phyloP scores from a whole-genome alignment of 176 grass and related monocot species.

The Secale cereale region DNA sequence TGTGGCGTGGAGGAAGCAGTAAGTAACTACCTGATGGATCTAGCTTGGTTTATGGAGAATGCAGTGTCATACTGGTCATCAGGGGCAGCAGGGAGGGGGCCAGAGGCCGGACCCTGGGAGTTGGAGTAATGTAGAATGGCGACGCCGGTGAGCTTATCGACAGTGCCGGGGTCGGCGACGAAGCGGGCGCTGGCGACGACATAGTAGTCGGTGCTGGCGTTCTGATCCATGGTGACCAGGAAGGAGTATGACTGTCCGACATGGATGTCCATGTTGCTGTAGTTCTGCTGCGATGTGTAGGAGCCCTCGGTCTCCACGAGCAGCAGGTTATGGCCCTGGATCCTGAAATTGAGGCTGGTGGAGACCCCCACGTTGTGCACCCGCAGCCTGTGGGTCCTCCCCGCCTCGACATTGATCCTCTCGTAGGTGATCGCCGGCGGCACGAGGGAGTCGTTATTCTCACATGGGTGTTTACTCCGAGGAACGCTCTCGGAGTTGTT shows the following conservation, averaged over 20 bases:
- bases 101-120: conserved; percentile 67
- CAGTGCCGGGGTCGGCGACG: conserved; percentile 17
- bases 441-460: conserved; percentile 58
- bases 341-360: conserved; percentile 89
- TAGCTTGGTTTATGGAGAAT: conserved; percentile 93
- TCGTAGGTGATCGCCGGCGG: conserved; percentile 64
- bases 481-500: too few relatives aligned
- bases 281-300: conserved; percentile 93
- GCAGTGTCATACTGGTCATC: conserved; percentile 73
- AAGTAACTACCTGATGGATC: conserved; percentile 81
- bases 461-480: too few relatives aligned
- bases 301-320: conserved; percentile 92
- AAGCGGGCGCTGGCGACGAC: conserved; percentile 78
- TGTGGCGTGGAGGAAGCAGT: not conserved
- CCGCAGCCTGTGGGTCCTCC: conserved; percentile 79
- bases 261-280: conserved; percentile 94
- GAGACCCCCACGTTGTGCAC: conserved; percentile 91
- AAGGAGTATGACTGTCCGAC: conserved; percentile 91
- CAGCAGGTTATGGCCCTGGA: conserved; percentile 75
- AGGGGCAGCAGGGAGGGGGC: conserved; percentile 74
- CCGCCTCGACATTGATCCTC: conserved; percentile 76
- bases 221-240: conserved; percentile 94
- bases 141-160: conserved; percentile 63
- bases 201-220: conserved; percentile 76
- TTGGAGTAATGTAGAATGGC: conserved; percentile 93